Evolutionary conservation across 75 land plant species (phyloP).

Genomic region (Isoetes taiwanensis): DNA sequence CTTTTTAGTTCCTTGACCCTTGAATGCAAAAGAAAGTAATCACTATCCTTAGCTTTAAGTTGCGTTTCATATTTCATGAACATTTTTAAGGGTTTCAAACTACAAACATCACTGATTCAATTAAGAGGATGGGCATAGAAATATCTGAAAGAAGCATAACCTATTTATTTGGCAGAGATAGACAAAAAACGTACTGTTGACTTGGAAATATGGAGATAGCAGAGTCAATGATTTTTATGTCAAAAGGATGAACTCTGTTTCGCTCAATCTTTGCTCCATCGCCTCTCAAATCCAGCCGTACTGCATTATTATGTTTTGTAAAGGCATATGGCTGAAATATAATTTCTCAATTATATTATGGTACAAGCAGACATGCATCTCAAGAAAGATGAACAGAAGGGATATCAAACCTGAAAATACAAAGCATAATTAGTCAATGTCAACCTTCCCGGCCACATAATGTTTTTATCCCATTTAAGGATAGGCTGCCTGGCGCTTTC

Average conservation of each 20-base stretch:
- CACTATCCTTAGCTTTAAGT: too few relatives aligned
- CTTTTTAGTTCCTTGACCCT: too few relatives aligned
- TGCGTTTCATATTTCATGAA: too few relatives aligned
- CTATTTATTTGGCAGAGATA: not conserved
- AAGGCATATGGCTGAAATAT: constrained; percentile 49
- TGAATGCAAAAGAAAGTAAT: too few relatives aligned
- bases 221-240: constrained; percentile 59
- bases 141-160: too few relatives aligned
- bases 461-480: constrained; percentile 66
- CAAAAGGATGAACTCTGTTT: constrained; percentile 73
- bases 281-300: constrained; percentile 48
- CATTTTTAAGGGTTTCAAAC: too few relatives aligned
- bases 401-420: constrained; percentile 63
- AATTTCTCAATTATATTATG: constrained; percentile 2
- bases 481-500: constrained; percentile 62
- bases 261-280: constrained; percentile 31
- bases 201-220: constrained; percentile 60
- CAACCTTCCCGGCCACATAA: constrained; percentile 83
- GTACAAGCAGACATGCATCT: not conserved
- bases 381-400: not conserved
- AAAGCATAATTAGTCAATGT: constrained; percentile 74
- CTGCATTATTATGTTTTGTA: constrained; percentile 26
- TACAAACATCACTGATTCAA: too few relatives aligned
- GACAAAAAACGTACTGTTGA: constrained; percentile 44
- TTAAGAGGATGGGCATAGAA: too few relatives aligned